Base-by-base conservation (phyloP, 2,329 filamentous ascomycete genomes). In the Apiospora marii region DNA sequence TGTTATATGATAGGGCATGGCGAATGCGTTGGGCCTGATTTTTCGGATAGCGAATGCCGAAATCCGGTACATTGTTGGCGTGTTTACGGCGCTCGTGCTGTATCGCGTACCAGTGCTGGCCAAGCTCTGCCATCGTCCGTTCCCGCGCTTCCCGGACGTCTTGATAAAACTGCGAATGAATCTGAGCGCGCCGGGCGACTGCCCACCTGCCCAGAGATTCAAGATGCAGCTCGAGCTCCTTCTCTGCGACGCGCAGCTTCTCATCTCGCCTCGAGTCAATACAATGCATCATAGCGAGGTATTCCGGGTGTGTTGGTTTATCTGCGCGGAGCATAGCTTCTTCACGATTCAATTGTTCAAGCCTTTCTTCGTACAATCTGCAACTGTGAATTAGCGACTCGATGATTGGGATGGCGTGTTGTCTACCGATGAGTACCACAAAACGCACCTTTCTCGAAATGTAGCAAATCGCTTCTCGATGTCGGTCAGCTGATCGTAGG, bases 81-180 rank as follows among this genome's bases (percentile, higher is more conserved):
- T 90, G 88, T 78, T 92, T 93, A 78, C 95, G 91, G 72, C 96
- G 91, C 79, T 97, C 94, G 76, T 94, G 92, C 81, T 98, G 96
- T 72, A 98, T 94, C 77, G 96, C 92, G 82, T 97, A 98, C 88
- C 96, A 97, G 76, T 96, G 92, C 81, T 94, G 91, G 78, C 96
- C 96, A 73, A 98, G 90, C 73, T 92, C 88, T 74, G 95, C 93
- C 43, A 98, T 87, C 67, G 93, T 90, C 71, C 89, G 88, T 81
- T 98, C 96, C 74, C 96, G 91, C 75, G 93, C 89, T 79, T 97
- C 94, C 71, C 96, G 91, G 46, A 95, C 89, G 68, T 91, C 90
- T 82, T 99, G 96, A 82, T 95, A 95, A 82, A 94, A 98, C 79
- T 98, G 95, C 73, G 93, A 93, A 83, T 97, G 94, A 71, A 96